Percentiles rank a stretch among this genome's conserved stretches.
Conservation (phyloP, 1,284 basidiomycete genomes). For the Salmacisia buchloeana region DNA sequence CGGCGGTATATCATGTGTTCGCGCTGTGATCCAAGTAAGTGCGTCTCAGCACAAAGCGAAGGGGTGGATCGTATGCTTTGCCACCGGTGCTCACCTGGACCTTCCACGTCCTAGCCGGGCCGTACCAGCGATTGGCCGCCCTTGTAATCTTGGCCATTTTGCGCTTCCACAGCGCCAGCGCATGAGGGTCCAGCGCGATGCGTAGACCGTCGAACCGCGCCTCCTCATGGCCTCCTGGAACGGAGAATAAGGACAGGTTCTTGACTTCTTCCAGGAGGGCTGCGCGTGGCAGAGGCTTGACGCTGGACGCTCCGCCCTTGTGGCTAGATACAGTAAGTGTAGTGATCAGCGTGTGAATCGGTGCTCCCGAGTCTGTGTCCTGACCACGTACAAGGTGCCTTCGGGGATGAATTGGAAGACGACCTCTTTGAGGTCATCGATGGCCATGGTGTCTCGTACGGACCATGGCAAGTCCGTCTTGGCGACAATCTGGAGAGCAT, state of each 20-base stretch:
- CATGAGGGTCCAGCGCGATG: neutral
- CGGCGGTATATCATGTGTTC: too few species aligned
- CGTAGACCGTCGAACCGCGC: neutral
- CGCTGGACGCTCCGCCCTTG: neutral
- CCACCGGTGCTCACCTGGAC: neutral
- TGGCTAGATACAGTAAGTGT: neutral
- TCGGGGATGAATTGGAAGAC: conserved; percentile 1
- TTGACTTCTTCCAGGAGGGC: neutral
- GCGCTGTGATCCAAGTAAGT: too few species aligned
- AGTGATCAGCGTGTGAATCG: too few species aligned
- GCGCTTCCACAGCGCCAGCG: neutral
- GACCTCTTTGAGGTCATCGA: neutral
- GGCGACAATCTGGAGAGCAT: neutral
- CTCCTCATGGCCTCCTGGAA: neutral
- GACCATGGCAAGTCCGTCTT: neutral
- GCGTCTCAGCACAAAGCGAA: too few species aligned
- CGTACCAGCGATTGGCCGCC: neutral
- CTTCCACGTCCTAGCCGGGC: neutral
- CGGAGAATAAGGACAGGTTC: neutral
- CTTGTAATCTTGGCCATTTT: neutral
- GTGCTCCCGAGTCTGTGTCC: too few species aligned
- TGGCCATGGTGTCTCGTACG: neutral
- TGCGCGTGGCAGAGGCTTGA: neutral
- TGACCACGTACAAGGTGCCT: neutral
- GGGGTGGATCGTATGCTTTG: too few species aligned